phyloP scores from a whole-genome alignment of 257 asterid genomes.

The Rehmannia glutinosa region DNA sequence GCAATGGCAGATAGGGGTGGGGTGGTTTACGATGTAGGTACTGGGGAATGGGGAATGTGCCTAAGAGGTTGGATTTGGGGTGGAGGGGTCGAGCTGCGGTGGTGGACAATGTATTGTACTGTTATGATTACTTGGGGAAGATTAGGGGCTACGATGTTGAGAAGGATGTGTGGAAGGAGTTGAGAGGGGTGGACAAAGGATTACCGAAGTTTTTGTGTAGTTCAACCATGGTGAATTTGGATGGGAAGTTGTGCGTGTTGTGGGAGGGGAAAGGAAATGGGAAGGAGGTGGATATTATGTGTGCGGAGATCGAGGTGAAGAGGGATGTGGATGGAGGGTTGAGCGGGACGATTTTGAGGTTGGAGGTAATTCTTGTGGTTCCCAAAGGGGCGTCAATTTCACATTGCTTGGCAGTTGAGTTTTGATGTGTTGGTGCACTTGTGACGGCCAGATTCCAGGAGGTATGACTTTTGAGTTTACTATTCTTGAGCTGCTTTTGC shows the following conservation, averaged over 20 bases:
- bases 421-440: constrained; percentile 34
- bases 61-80: constrained; percentile 87
- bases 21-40: constrained; percentile 58
- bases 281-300: constrained; percentile 69
- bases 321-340: constrained; percentile 58
- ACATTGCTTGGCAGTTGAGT: constrained; percentile 70
- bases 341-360: constrained; percentile 56
- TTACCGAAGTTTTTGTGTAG: constrained; percentile 81
- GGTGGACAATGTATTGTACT: constrained; percentile 64
- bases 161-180: constrained; percentile 66
- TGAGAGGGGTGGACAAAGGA: constrained; percentile 67
- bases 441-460: not conserved
- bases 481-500: not conserved
- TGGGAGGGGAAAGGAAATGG: constrained; percentile 81
- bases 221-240: constrained; percentile 79
- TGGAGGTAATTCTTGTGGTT: constrained; percentile 58
- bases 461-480: not conserved
- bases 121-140: constrained; percentile 85
- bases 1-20: constrained; percentile 98
- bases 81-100: constrained; percentile 68
- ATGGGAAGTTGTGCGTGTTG: constrained; percentile 75
- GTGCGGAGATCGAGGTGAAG: constrained; percentile 71
- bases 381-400: constrained; percentile 70
- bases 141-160: constrained; percentile 72
- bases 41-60: constrained; percentile 64